Base-by-base conservation (phyloP, 1,284 basidiomycete species). In the Cutaneotrichosporon curvatum region DNA sequence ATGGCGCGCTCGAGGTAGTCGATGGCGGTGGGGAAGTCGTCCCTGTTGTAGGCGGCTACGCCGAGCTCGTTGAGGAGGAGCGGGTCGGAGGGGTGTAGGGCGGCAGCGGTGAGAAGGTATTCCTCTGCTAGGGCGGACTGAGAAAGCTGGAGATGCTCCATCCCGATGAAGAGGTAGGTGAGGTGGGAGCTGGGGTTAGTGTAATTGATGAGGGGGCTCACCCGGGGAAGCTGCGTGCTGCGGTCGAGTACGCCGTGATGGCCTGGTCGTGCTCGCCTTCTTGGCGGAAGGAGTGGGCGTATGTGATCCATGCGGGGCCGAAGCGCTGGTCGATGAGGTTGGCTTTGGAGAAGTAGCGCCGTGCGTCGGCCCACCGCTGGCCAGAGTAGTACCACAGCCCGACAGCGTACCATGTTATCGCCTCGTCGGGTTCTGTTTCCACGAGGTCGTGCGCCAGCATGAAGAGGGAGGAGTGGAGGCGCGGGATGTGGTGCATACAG, bases 181-280 rank as follows among this genome's bases (percentile, higher is more conserved):
- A 98, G 76, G 71, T 97, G 91, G 1, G 90, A 90, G 14, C 88
- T 90, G 49, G 30, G n/a, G 46, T 48, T 28, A 39, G 33, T 9
- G 15, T 12, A n/a, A 19, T 10, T 16, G 11, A 7, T n/a, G 9
- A 25, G 9, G 1, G 34, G 9, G 68, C 81, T 48, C 63, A 91
- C 86, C 91, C 91, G 45, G 84, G 86, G 65, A 97, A 97, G 74
- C 96, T 83, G 25, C 92, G 77, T 2, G 90, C 86, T 41, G 89
- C 91, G 0, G 95, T 98, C 12, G 91, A 94, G 72, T 98, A 98
- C 1, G 95, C 92, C 0, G 90, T 96, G 37, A 98, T 87, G 2
- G 95, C 95, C 63, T 96, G 91, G 61, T 98, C 95, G 73, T 94
- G 92, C 69, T 98, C 95, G 15, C 94, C 92, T 69, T 99, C 94